Evolutionary conservation across 805 yeast genomes (phyloP).

Genomic region (Saturnispora diversa): DNA sequence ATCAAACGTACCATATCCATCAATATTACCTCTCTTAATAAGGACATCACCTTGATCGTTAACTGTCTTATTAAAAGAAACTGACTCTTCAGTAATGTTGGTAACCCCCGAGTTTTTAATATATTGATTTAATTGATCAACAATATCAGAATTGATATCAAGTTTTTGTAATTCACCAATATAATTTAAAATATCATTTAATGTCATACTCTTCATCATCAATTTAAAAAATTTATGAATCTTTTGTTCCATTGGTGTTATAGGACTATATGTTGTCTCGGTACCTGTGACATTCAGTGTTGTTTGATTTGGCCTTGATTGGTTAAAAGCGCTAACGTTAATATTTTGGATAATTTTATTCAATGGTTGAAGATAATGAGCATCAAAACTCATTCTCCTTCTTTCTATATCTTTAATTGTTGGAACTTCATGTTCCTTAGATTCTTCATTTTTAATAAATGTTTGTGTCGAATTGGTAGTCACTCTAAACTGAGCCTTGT

Average conservation of each 20-base stretch:
- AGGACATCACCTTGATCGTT: conserved; percentile 21
- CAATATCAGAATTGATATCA: conserved; percentile 27
- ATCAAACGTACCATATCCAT: conserved; percentile 28
- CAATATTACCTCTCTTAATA: conserved; percentile 20
- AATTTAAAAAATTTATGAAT: conserved; percentile 14
- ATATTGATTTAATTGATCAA: conserved; percentile 32
- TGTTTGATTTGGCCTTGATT: conserved; percentile 5
- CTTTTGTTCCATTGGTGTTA: neutral
- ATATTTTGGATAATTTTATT: conserved; percentile 28
- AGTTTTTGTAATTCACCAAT: conserved; percentile 29
- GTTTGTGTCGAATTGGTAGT: neutral
- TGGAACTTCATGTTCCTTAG: neutral
- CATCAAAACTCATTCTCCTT: conserved; percentile 13
- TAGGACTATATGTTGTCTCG: neutral
- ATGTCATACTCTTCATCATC: conserved; percentile 19
- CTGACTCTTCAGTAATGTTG: conserved; percentile 30
- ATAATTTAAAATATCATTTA: conserved; percentile 31
- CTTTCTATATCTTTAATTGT: neutral
- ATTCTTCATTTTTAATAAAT: neutral
- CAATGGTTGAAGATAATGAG: conserved; percentile 23
- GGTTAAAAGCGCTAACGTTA: conserved; percentile 19
- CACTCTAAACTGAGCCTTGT: conserved; percentile 6
- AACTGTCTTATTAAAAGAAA: conserved; percentile 21
- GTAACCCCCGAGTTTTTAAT: conserved; percentile 28
- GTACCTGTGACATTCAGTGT: neutral